Base-by-base conservation (phyloP, 768 basidiomycete genomes). In the Chalciporus piperatus region DNA sequence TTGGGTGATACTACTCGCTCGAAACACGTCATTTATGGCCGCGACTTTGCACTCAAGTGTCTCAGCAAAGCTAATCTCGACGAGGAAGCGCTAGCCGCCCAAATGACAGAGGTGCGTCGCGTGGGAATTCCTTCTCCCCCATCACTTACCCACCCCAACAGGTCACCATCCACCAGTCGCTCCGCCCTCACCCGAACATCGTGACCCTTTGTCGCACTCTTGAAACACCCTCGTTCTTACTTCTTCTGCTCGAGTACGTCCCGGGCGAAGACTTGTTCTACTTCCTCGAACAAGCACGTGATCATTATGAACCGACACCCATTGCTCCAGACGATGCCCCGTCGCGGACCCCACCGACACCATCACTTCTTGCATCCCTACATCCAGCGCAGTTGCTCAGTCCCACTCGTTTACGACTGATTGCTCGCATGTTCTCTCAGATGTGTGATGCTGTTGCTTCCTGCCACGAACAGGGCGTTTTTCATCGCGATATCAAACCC, bases 381-480 rank as follows among this genome's bases (percentile, higher is more conserved):
- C 84, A 82, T 65, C 90, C 83, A 41, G 77, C 82, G 27, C 87
- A 92, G 57, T 76, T 97, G 28, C 85, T 99, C 48, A 91, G 90
- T 23, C 82, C 84, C 50, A 88, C 87, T 37, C 88, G 96, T 51
- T 82, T 99, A 25, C 87, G 90, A 14, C 83, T 99, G 59, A 93
- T 99, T 63, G 85, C 94, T 3, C 87, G 90, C 66, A 99, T 99
- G 96, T 98, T 99, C 71, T 76, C 83, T 17, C 97, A 98, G 73
- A 99, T 99, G 96, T 98, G 96, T 66, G 92, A 95, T 57, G 95
- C 96, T 40, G 95, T 99, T 12, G 91, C 92, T 3, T 84, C 88
- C 6, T 98, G 96, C 72, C 96, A 99, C 66, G 85, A 85, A 16
- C 84, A 87, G 55, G 86, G 86, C 33, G 89, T 99, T 55, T 92